Evolutionary conservation across 176 grass and related monocot species (phyloP), one percentile per base, ranked within the genome.

Genomic region (Aechmea fasciata): DNA sequence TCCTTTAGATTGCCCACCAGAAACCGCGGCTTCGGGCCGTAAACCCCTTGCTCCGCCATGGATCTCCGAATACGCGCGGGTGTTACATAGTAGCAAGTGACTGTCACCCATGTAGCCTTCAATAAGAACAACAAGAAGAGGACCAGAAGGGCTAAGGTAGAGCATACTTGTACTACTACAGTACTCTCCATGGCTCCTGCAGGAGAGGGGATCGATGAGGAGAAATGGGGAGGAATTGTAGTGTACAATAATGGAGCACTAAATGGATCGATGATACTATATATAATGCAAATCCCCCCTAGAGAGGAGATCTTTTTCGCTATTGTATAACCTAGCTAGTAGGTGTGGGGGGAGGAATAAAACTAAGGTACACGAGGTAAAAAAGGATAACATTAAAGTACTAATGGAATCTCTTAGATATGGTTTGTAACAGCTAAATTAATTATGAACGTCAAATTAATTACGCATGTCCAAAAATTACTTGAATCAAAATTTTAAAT

Each of bases 1-100:
- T 90, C 82, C 15, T 86, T 88, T 49, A 97, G 86, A 69, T 97
- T 92, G 0, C 94, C 89, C 61, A 87, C 41, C 29, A 97, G 77
- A 51, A 75, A 83, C 1, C 77, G 82, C 18, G 82, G 74, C 13
- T 75, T 11, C 0, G 94, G 94, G 0, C 93, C 86, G 13, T 75
- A 69, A 1, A 97, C 79, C 15, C 94, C 89, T 83, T 92, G 89
- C 65, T 52, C 68, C 13, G 84, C 84, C 94, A 97, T 92, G 74
- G 69, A 14, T 48, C 79, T 69, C 3, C 77, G 78, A 74, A 97
- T 90, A 41, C 84, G 67, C 73, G 75, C 72, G 19, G 94, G 94
- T 51, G 77, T 85, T 77, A 85, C 63, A 22, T 76, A 54, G 86
- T 97, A 97, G 69, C 72, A 97, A 18, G 82, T 85, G 22, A 97